These are phyloP conservation scores for Edaphochlamys debaryana DNA, from an alignment of 139 green algal species.

Conservation along the genomic window DNA sequence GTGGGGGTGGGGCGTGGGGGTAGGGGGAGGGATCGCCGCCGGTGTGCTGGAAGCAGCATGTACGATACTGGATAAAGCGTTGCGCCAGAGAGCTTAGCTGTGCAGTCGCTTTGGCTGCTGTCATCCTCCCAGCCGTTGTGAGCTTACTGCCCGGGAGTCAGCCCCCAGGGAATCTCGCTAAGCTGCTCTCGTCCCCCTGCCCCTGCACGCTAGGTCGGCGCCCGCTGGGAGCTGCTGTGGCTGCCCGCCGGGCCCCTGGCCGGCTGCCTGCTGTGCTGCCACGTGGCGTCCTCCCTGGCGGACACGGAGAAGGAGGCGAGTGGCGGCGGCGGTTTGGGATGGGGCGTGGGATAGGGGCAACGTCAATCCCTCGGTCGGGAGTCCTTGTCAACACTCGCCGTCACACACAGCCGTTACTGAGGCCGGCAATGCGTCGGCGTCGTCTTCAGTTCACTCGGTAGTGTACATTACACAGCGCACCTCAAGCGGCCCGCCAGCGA, in stretches of 20 bases:
- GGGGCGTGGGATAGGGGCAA: neutral
- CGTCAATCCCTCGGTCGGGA: neutral
- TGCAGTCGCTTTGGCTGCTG: neutral
- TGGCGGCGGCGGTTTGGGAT: too few relatives aligned
- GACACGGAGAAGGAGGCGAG: slow-evolving; percentile 28
- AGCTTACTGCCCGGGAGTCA: neutral
- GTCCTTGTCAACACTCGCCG: too few relatives aligned
- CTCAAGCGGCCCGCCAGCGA: too few relatives aligned
- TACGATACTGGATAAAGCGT: neutral
- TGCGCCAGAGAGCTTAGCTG: too few relatives aligned
- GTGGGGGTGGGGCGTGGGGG: neutral
- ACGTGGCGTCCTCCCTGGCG: slow-evolving; percentile 15
- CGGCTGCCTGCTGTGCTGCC: slow-evolving; percentile 20
- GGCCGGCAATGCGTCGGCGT: too few relatives aligned
- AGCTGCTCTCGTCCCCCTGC: too few relatives aligned
- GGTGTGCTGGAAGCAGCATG: too few relatives aligned
- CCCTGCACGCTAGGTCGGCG: neutral
- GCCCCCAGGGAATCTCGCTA: too few relatives aligned
- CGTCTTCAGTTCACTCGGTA: too few relatives aligned
- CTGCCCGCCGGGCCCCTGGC: slow-evolving; percentile 33
- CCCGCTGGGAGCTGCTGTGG: slow-evolving; percentile 46
- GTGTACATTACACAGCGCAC: too few relatives aligned
- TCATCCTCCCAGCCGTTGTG: neutral
- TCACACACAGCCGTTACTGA: too few relatives aligned
- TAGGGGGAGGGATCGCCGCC: too few relatives aligned